Evolutionary conservation across 208 protist species (phyloP).

Genomic region (Spongospora subterranea): DNA sequence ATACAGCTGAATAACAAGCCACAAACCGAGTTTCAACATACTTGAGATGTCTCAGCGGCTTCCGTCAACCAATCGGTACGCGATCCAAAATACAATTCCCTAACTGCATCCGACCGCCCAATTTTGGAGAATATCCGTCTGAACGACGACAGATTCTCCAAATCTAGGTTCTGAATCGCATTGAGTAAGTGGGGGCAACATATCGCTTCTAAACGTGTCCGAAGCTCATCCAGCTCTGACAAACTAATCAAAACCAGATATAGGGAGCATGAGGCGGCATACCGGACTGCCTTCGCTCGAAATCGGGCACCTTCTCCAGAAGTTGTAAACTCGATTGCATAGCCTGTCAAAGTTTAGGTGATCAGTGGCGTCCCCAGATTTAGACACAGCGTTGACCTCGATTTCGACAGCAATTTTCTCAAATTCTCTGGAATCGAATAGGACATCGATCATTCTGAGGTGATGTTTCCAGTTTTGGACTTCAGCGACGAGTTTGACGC

Average conservation of each 20-base stretch:
- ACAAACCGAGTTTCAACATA: neutral
- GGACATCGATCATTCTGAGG: neutral
- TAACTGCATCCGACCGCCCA: neutral
- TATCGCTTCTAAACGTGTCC: conserved; percentile 7
- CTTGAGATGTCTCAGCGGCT: neutral
- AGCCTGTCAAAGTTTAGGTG: neutral
- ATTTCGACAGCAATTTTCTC: neutral
- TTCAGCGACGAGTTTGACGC: conserved; percentile 24
- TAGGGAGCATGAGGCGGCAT: neutral
- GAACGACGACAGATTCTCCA: neutral
- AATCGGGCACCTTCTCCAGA: conserved; percentile 15
- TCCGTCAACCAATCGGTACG: conserved; percentile 33
- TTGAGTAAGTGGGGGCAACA: conserved; percentile 31
- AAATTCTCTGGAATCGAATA: conserved; percentile 45
- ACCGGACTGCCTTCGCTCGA: neutral
- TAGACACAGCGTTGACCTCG: neutral
- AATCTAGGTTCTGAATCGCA: conserved; percentile 9
- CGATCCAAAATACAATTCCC: neutral
- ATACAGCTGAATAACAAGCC: neutral
- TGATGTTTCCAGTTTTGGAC: conserved; percentile 48
- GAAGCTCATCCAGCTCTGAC: conserved; percentile 10
- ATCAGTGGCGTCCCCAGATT: neutral
- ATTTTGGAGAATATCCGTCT: neutral
- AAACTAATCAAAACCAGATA: neutral
- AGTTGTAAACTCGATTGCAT: neutral